These are phyloP conservation scores for Marsdenia floribunda DNA, from an alignment of 257 asterid species.

Conservation along the genomic window DNA sequence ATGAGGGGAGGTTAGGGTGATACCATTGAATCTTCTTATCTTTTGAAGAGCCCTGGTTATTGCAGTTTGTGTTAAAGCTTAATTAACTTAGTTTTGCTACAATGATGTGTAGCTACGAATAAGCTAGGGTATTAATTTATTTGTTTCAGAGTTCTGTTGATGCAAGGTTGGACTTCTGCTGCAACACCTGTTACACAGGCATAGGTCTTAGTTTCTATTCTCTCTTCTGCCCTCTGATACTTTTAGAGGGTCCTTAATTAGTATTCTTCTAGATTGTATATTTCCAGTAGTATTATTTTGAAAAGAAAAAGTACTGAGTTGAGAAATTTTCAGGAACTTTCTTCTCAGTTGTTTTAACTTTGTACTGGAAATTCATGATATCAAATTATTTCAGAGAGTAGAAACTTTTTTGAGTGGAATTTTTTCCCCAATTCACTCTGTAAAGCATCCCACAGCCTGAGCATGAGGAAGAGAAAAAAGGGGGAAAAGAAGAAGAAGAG, in stretches of 20 bases:
- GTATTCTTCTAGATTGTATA: too few relatives aligned
- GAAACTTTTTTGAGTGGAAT: background rate
- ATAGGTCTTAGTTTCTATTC: background rate
- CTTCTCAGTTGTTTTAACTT: background rate
- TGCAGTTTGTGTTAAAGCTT: conserved; percentile 2
- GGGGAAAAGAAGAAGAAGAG: too few relatives aligned
- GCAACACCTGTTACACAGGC: background rate
- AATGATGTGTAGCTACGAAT: background rate
- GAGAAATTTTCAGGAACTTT: background rate
- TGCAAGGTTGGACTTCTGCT: background rate
- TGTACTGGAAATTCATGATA: background rate
- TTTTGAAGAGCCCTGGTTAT: conserved; percentile 6
- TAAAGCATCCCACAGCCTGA: background rate
- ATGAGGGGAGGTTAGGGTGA: background rate
- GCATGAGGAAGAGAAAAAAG: too few relatives aligned
- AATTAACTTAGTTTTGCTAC: background rate
- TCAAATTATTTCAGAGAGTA: background rate
- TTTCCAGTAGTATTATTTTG: too few relatives aligned
- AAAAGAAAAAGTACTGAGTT: background rate
- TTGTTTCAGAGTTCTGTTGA: background rate
- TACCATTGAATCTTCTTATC: conserved; percentile 7
- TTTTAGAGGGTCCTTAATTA: background rate
- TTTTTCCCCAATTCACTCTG: background rate
- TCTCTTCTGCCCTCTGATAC: background rate
- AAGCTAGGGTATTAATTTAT: background rate